Evolutionary conservation across 352 stramenopile genomes (phyloP).

Genomic region (Globisporangium paroecandrum): DNA sequence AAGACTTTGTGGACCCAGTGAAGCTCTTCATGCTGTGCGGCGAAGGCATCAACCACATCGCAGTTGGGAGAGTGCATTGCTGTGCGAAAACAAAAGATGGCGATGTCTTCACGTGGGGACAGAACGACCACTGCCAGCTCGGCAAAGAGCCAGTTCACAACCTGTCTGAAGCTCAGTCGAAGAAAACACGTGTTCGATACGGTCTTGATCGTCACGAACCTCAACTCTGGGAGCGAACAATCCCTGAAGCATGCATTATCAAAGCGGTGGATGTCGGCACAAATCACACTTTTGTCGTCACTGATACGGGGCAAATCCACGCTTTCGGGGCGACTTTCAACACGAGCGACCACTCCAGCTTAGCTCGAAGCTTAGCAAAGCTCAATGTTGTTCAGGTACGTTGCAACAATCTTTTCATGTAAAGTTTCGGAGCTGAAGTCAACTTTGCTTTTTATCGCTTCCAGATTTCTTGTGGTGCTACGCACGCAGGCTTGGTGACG

Average conservation of each 20-base stretch:
- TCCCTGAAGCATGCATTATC: constrained; percentile 56
- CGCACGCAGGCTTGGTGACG: constrained; percentile 78
- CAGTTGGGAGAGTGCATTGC: constrained; percentile 74
- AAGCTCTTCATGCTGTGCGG: constrained; percentile 62
- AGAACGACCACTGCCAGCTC: constrained; percentile 81
- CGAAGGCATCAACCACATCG: constrained; percentile 67
- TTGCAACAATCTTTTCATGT: neutral
- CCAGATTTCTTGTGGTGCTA: constrained; percentile 76
- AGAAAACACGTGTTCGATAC: constrained; percentile 57
- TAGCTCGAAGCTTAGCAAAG: constrained; percentile 54
- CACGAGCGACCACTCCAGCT: constrained; percentile 51
- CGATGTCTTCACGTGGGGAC: constrained; percentile 82
- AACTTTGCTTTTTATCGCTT: neutral
- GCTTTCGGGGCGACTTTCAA: constrained; percentile 71
- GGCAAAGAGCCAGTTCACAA: constrained; percentile 63
- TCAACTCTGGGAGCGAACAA: constrained; percentile 62
- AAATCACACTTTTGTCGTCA: constrained; percentile 70
- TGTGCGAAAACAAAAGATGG: constrained; percentile 72
- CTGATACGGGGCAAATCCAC: constrained; percentile 44
- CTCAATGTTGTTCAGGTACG: constrained; percentile 55
- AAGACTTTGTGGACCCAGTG: constrained; percentile 70
- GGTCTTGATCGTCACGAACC: constrained; percentile 58
- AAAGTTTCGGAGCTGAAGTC: neutral
- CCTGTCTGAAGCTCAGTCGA: constrained; percentile 44
- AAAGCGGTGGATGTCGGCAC: constrained; percentile 57